Base-by-base conservation (phyloP, 2,329 filamentous ascomycete genomes). In the Penicillium verrucosum region DNA sequence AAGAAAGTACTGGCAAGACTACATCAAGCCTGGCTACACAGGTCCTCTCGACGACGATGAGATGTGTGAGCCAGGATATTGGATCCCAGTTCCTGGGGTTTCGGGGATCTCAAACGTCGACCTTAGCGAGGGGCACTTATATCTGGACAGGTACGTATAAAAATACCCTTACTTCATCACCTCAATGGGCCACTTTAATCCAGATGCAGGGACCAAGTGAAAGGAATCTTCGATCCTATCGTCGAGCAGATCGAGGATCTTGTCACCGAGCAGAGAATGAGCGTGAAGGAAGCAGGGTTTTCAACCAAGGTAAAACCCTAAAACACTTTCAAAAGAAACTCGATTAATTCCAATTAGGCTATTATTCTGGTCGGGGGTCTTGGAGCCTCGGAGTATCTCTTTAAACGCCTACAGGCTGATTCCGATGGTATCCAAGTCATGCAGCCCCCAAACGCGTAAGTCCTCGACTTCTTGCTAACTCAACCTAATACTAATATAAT, bases 361-460 rank as follows among this genome's bases (percentile, higher is more conserved):
- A 72, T 77, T 5, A 54, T 76, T 10, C 66, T 77, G 0, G 75
- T 77, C 0, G 74, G 75, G 1, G 75, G 75, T 0, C 73, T 77
- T 34, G 75, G 75, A 1, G 58, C 65, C 4, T 76, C 68, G 3
- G 66, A 68, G 16, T 77, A 74, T 55, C 70, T 77, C 9, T 70
- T 66, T 46, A 57, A 60, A 8, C 63, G 65, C 2, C 51, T 77
- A 7, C 46, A 69, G 18, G 51, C 54, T 5, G 56, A 60, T 6
- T 61, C 70, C 10, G 58, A 64, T 0, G 54, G 54, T 1, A 65
- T 73, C 3, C 59, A 66, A 29, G 63, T 77, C 6, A 66, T 76
- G 21, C 74, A 76, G 30, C 70, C 69, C 1, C 59, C 47, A 1
- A 61, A 70, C 42, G 60, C 67, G 67, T 69, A 58, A 63, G 66